Percentiles rank a stretch among this genome's conserved stretches.
Conservation (phyloP, 1,284 basidiomycete species). For the Veloporphyrellus conicus region DNA sequence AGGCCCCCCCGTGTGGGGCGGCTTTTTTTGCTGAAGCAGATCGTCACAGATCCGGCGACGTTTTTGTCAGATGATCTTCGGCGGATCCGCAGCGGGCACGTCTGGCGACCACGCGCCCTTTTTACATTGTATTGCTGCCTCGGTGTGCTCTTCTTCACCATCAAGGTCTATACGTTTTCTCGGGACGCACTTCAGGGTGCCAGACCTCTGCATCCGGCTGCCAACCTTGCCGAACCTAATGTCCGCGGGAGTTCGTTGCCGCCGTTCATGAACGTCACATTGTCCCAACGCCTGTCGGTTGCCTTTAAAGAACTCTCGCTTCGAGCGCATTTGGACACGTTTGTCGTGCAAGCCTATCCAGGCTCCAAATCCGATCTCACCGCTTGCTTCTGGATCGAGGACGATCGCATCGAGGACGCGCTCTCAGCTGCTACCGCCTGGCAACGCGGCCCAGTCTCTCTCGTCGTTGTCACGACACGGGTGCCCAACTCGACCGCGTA, state of each 20-base stretch:
- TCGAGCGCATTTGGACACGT: conserved; percentile 27
- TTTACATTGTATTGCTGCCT: conserved; percentile 40
- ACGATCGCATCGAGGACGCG: conserved; percentile 31
- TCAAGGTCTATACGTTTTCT: conserved; percentile 13
- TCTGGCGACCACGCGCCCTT: conserved; percentile 35
- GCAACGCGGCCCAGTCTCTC: conserved; percentile 54
- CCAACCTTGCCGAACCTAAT: neutral
- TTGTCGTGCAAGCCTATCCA: conserved; percentile 19
- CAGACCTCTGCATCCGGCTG: neutral
- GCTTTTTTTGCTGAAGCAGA: conserved; percentile 16
- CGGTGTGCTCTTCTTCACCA: conserved; percentile 40
- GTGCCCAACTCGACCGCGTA: conserved; percentile 33
- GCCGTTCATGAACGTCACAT: conserved; percentile 24
- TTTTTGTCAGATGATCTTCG: conserved; percentile 26
- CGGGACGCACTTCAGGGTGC: conserved; percentile 1
- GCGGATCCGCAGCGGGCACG: conserved; percentile 18
- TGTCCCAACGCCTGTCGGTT: conserved; percentile 21
- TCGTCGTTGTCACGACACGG: conserved; percentile 45
- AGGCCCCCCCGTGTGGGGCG: conserved; percentile 15
- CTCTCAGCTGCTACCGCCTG: conserved; percentile 41
- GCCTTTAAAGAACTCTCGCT: conserved; percentile 19
- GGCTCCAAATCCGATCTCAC: conserved; percentile 31
- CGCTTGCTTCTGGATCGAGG: conserved; percentile 52
- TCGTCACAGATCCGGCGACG: conserved; percentile 21
- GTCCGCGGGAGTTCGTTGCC: conserved; percentile 1